Base-by-base conservation (phyloP, 148 eudicot genomes). In the Rhododendron henanense region DNA sequence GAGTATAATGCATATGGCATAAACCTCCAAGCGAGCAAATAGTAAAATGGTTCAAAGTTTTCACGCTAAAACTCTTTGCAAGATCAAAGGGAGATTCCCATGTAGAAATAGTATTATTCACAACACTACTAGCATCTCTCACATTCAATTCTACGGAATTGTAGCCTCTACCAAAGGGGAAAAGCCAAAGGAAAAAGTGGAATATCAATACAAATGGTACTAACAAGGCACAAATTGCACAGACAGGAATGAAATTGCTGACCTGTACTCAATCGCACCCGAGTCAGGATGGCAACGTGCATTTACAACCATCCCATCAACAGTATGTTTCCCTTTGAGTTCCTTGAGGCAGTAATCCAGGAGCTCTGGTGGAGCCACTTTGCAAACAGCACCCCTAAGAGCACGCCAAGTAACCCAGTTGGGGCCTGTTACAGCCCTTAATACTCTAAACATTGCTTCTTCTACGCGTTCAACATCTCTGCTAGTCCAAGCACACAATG, bases 401-500 rank as follows among this genome's bases (percentile, higher is more conserved):
- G 93, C 91, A 69, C 98, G 96, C 97, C 97, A 96, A 81, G 92
- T 92, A 78, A 96, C 98, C 98, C 98, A 96, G 75, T 85, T 90
- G 85, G 92, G 79, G 63, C 93, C 91, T 48, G 93, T 84, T 57
- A 94, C 96, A 28, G 98, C 98, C 39, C 92, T 89, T 67, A 96
- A 81, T 21, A 96, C 98, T 89, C 91, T 93, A 83, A 92, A 88
- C 97, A 96, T 94, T 23, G 98, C 93, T 69, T 90, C 92, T 85
- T 94, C 94, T 19, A 94, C 95, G 19, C 91, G 90, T 53, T 86
- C 85, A 69, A 96, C 82, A 78, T 96, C 97, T 75, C 79, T 63
- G 39, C 83, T 81, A 16, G 94, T 91, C 98, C 98, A 96, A 51
- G 93, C 89, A 88, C 94, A 92, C 81, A 93, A 81, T 11, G 91